These are phyloP conservation scores for Colletotrichum caudatum DNA, from an alignment of 2,329 filamentous ascomycete species.

Conservation along the genomic window DNA sequence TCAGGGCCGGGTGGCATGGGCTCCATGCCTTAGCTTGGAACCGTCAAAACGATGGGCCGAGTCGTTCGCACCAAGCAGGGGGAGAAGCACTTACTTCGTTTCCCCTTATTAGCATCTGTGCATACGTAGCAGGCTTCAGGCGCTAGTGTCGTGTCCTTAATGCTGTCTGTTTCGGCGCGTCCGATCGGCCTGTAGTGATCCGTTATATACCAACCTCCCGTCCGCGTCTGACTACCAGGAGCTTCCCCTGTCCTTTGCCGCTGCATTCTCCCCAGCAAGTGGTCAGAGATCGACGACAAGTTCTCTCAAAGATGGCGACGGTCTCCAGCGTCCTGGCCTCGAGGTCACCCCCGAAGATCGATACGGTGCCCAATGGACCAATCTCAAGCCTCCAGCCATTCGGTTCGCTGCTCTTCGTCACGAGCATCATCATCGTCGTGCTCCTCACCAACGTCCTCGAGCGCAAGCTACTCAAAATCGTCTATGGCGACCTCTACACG, in stretches of 20 bases:
- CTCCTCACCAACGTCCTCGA: slow-evolving; percentile 40
- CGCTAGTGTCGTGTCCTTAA: not conserved
- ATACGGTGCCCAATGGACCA: slow-evolving; percentile 31
- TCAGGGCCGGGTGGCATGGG: slow-evolving; percentile 11
- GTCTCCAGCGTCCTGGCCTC: not conserved
- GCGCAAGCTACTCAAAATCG: slow-evolving; percentile 31
- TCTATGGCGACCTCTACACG: slow-evolving; percentile 34
- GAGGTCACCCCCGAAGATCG: slow-evolving; percentile 32
- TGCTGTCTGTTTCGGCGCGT: not conserved
- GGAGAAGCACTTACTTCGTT: not conserved
- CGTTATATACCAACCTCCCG: not conserved
- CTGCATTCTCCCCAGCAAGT: not conserved
- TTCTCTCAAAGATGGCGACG: slow-evolving; percentile 5
- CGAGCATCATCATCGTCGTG: slow-evolving; percentile 33
- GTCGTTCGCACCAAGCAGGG: not conserved
- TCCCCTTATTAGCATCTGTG: not conserved
- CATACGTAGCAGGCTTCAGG: not conserved
- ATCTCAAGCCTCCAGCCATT: slow-evolving; percentile 27
- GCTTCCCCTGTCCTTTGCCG: not conserved
- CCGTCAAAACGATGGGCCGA: slow-evolving; percentile 18
- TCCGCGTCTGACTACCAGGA: not conserved
- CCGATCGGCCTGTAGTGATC: not conserved
- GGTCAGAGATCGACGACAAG: not conserved
- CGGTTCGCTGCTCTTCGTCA: slow-evolving; percentile 38
- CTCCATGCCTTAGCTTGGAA: slow-evolving; percentile 17